phyloP scores from a whole-genome alignment of 306 rosid species.

The Notholithocarpus densiflorus region DNA sequence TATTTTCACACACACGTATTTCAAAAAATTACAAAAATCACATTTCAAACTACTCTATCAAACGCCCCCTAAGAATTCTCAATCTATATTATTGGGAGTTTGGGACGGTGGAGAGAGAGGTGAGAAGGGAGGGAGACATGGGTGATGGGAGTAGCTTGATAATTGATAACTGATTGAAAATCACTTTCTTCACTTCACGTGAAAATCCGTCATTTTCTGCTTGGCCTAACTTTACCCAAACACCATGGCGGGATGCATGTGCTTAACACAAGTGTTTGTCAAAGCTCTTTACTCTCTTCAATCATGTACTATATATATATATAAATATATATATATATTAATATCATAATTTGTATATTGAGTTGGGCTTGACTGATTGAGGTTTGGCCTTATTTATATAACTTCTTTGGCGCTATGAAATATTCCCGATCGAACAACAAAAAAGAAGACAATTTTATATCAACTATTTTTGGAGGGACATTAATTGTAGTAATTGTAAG shows the following conservation, averaged over 20 bases:
- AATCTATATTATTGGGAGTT: not conserved
- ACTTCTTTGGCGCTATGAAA: too few relatives aligned
- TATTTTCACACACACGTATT: too few relatives aligned
- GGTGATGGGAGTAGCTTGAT: not conserved
- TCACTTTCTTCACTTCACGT: slow-evolving; percentile 24
- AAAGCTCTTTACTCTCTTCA: not conserved
- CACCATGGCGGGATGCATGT: not conserved
- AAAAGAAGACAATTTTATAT: too few relatives aligned
- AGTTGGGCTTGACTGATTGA: not conserved
- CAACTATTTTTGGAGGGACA: too few relatives aligned
- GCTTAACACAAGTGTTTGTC: not conserved
- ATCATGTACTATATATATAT: not conserved
- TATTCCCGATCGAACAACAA: too few relatives aligned
- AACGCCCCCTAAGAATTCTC: not conserved
- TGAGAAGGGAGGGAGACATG: not conserved
- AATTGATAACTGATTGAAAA: not conserved
- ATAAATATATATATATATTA: not conserved
- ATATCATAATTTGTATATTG: not conserved
- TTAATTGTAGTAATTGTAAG: too few relatives aligned
- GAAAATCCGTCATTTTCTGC: slow-evolving; percentile 45
- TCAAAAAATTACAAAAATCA: too few relatives aligned
- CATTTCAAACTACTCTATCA: too few relatives aligned
- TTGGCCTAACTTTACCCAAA: slow-evolving; percentile 31
- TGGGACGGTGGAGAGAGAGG: not conserved
- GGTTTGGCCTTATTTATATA: not conserved